Evolutionary conservation across 2,329 filamentous ascomycete species (phyloP).

Genomic region (Colletotrichum eleusines): DNA sequence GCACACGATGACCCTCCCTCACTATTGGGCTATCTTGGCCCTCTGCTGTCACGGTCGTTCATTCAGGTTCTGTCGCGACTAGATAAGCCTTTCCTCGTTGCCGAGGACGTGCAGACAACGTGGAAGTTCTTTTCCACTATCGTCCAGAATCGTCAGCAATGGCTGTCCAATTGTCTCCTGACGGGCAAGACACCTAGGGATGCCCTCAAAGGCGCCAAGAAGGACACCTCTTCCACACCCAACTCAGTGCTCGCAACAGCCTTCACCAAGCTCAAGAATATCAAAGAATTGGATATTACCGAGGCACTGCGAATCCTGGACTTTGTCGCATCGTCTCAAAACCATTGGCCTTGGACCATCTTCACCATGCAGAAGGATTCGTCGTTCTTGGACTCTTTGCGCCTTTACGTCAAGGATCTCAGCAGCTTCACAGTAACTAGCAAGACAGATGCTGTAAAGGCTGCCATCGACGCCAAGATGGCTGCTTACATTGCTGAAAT

Average conservation of each 20-base stretch:
- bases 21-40: conserved; percentile 88
- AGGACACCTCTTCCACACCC: conserved; percentile 61
- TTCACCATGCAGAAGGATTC: conserved; percentile 81
- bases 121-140: conserved; percentile 92
- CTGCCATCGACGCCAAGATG: conserved; percentile 75
- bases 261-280: conserved; percentile 74
- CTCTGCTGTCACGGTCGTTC: conserved; percentile 86
- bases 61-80: conserved; percentile 81
- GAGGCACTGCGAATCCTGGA: conserved; percentile 83
- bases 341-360: conserved; percentile 96
- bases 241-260: conserved; percentile 81
- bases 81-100: conserved; percentile 78
- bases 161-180: conserved; percentile 93
- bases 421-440: conserved; percentile 64
- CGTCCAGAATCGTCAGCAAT: conserved; percentile 91
- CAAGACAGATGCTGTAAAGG: conserved; percentile 66
- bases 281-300: conserved; percentile 72
- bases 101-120: conserved; percentile 73
- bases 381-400: conserved; percentile 78
- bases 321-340: conserved; percentile 89
- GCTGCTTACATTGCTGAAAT: conserved; percentile 89
- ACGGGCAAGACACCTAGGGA: conserved; percentile 89
- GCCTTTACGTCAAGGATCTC: conserved; percentile 74
- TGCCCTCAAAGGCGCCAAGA: conserved; percentile 69
- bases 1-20: conserved; percentile 85